phyloP scores from a whole-genome alignment of 306 rosid genomes.

The Castanea sativa region DNA sequence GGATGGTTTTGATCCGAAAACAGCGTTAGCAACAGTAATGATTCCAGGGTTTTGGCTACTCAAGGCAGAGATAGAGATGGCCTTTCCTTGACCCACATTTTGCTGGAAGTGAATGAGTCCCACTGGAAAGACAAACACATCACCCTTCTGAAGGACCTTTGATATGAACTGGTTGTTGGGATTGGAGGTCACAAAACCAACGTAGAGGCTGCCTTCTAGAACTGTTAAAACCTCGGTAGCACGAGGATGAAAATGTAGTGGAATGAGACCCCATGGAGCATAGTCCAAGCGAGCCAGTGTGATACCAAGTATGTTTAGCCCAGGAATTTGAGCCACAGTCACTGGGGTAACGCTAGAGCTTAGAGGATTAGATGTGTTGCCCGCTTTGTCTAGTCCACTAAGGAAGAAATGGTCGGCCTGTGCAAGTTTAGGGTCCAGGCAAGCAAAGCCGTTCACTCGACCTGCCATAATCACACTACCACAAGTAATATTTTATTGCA shows the following conservation, averaged over 20 bases:
- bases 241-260: conserved; percentile 22
- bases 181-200: conserved; percentile 24
- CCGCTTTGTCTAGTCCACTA: conserved; percentile 15
- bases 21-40: conserved; percentile 14
- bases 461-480: background rate
- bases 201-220: conserved; percentile 9
- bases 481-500: background rate
- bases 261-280: conserved; percentile 14
- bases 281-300: conserved; percentile 21
- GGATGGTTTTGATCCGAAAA: conserved; percentile 17
- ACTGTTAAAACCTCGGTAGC: conserved; percentile 22
- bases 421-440: conserved; percentile 15
- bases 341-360: conserved; percentile 13
- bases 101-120: conserved; percentile 24
- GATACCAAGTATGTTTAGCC: conserved; percentile 24
- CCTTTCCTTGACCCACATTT: conserved; percentile 17
- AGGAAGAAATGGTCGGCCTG: conserved; percentile 15
- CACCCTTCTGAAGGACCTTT: conserved; percentile 28
- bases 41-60: conserved; percentile 30
- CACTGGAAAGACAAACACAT: conserved; percentile 22
- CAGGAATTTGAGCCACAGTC: conserved; percentile 20
- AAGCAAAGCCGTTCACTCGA: conserved; percentile 14
- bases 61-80: conserved; percentile 16
- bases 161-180: conserved; percentile 21
- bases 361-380: conserved; percentile 25